A percentile compares a stretch with the other conserved stretches of the same genome.
Evolutionary conservation across 2,329 filamentous ascomycete species (phyloP).

Genomic region (Colletotrichum sidae): DNA sequence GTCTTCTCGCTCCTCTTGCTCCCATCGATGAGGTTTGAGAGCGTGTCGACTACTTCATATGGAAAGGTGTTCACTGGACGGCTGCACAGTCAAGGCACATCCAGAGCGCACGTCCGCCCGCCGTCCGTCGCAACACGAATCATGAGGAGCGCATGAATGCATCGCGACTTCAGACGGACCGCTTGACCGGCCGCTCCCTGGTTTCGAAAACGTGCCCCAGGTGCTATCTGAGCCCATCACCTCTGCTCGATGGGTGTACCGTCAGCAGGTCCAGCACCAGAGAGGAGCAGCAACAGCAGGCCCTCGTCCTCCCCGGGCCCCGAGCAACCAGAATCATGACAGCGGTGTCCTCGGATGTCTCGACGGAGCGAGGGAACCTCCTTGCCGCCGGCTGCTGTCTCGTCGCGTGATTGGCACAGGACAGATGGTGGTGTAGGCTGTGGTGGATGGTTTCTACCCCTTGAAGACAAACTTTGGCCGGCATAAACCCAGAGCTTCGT

Average conservation of each 20-base stretch:
- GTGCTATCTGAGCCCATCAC: slow-evolving; percentile 31
- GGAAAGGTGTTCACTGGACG: slow-evolving; percentile 28
- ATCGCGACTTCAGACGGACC: slow-evolving; percentile 34
- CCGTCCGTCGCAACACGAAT: slow-evolving; percentile 36
- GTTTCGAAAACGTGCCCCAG: slow-evolving; percentile 36
- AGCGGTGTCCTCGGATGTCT: slow-evolving; percentile 15
- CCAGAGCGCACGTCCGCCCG: slow-evolving; percentile 29
- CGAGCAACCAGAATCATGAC: slow-evolving; percentile 22
- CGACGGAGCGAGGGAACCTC: slow-evolving; percentile 1
- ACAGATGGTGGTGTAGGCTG: slow-evolving; percentile 17
- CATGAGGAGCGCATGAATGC: slow-evolving; percentile 34
- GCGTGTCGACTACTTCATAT: slow-evolving; percentile 35
- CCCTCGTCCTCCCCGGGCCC: slow-evolving; percentile 5
- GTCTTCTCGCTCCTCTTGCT: neutral
- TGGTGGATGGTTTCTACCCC: slow-evolving; percentile 22
- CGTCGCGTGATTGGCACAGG: slow-evolving; percentile 31
- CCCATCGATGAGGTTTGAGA: neutral
- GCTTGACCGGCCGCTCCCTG: slow-evolving; percentile 36
- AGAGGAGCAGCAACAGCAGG: neutral
- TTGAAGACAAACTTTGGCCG: slow-evolving; percentile 24
- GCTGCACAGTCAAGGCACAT: slow-evolving; percentile 17
- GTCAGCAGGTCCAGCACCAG: no score
- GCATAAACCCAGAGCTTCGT: slow-evolving; percentile 36
- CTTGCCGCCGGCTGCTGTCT: slow-evolving; percentile 2
- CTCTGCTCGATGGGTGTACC: no score